These are phyloP conservation scores for Kernera saxatilis DNA, from an alignment of 345 rosid genomes.

Conservation along the genomic window DNA sequence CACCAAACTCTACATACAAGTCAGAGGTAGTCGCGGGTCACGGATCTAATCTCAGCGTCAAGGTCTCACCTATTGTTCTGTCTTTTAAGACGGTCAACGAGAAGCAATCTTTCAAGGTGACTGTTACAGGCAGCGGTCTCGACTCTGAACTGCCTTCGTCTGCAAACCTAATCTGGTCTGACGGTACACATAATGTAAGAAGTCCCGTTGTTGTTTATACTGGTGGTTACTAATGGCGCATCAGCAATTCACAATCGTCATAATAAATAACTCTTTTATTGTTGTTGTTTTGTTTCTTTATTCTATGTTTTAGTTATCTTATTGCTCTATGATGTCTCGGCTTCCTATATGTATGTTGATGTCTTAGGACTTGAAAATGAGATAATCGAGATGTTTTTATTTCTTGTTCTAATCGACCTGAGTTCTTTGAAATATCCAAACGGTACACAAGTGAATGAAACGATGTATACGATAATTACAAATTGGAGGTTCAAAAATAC, in stretches of 20 bases:
- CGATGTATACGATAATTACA: not conserved
- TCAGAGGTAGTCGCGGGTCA: slow-evolving; percentile 2
- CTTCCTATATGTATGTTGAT: not conserved
- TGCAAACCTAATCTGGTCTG: slow-evolving; percentile 34
- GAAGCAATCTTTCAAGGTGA: slow-evolving; percentile 39
- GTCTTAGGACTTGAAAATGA: not conserved
- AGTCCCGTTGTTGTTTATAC: slow-evolving; percentile 30
- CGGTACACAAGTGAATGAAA: not conserved
- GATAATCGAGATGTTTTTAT: not conserved
- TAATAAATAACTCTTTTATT: not conserved
- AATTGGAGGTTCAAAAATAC: not conserved
- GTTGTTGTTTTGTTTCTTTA: not conserved
- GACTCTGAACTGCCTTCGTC: not conserved
- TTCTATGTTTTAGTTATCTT: not conserved
- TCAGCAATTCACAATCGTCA: not conserved
- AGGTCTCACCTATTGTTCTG: slow-evolving; percentile 38
- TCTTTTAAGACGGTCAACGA: slow-evolving; percentile 33
- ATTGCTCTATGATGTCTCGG: not conserved
- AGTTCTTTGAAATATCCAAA: not conserved
- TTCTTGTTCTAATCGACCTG: not conserved
- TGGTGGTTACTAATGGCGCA: not conserved
- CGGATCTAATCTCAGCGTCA: slow-evolving; percentile 9
- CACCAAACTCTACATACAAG: slow-evolving; percentile 38
- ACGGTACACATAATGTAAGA: slow-evolving; percentile 26
- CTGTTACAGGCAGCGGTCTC: slow-evolving; percentile 19